These are phyloP conservation scores for Jasminum sambac DNA, from an alignment of 257 asterid genomes.

Conservation along the genomic window DNA sequence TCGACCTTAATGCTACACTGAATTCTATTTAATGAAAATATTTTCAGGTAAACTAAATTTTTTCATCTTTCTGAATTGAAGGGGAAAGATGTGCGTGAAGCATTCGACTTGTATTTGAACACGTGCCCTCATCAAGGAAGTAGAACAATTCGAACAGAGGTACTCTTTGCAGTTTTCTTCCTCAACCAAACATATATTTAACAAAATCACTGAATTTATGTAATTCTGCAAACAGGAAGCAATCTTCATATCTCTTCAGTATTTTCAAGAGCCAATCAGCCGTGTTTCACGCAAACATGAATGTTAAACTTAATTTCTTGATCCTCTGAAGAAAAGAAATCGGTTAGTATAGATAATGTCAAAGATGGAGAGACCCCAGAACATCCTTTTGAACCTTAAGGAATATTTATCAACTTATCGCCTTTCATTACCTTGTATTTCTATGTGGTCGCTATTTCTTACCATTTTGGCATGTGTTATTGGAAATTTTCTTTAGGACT, in stretches of 20 bases:
- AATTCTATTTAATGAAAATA: neutral
- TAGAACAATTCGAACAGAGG: constrained; percentile 94
- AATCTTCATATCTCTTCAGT: constrained; percentile 76
- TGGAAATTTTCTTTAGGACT: too few relatives aligned
- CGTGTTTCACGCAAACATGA: constrained; percentile 33
- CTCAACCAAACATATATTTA: neutral
- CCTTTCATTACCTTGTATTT: neutral
- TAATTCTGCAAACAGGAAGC: constrained; percentile 63
- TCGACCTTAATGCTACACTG: neutral
- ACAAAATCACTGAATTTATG: neutral
- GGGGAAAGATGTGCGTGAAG: constrained; percentile 66
- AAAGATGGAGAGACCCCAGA: neutral
- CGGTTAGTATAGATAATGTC: neutral
- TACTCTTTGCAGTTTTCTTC: constrained; percentile 17
- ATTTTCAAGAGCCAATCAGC: constrained; percentile 85
- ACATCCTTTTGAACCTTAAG: neutral
- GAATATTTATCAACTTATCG: neutral
- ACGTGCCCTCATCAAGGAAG: constrained; percentile 97
- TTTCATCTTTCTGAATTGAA: constrained; percentile 26
- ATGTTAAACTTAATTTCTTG: constrained; percentile 5
- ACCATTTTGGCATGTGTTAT: neutral
- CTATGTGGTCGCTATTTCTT: neutral
- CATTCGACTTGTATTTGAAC: constrained; percentile 73
- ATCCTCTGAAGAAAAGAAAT: neutral
- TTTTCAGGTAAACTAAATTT: neutral